A percentile compares a stretch with the other conserved stretches of the same genome.
phyloP scores from a whole-genome alignment of 164 flowering plant genomes.

The Vitis rupestris region DNA sequence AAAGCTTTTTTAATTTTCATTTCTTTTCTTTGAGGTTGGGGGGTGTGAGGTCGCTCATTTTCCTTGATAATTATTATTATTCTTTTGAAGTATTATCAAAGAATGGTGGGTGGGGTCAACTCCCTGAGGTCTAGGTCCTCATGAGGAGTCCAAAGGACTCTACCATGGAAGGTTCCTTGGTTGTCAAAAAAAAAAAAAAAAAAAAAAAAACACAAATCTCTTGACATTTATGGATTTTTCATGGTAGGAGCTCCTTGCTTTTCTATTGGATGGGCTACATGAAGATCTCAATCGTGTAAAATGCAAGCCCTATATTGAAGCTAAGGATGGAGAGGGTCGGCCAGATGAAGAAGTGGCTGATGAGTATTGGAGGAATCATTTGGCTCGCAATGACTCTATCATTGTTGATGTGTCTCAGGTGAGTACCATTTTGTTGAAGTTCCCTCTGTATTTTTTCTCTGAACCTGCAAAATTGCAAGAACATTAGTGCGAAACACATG shows the following conservation, averaged over 20 bases:
- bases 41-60: neutral
- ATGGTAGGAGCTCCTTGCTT: constrained; percentile 83
- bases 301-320: constrained; percentile 84
- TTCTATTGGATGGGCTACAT: constrained; percentile 92
- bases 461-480: neutral
- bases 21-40: no score
- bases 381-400: constrained; percentile 88
- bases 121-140: no score
- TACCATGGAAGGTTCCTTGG: no score
- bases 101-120: no score
- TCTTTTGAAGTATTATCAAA: no score
- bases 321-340: constrained; percentile 72
- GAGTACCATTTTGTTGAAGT: constrained; percentile 18
- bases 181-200: no score
- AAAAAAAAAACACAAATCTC: no score
- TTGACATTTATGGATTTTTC: neutral
- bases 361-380: constrained; percentile 84
- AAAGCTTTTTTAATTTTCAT: neutral
- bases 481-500: neutral
- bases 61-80: no score
- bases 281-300: constrained; percentile 95
- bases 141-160: no score
- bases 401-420: constrained; percentile 92
- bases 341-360: constrained; percentile 80
- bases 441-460: neutral